Evolutionary conservation across 2,329 filamentous ascomycete genomes (phyloP), one percentile per base, ranked within the genome.

Genomic region (Plenodomus tracheiphilus): DNA sequence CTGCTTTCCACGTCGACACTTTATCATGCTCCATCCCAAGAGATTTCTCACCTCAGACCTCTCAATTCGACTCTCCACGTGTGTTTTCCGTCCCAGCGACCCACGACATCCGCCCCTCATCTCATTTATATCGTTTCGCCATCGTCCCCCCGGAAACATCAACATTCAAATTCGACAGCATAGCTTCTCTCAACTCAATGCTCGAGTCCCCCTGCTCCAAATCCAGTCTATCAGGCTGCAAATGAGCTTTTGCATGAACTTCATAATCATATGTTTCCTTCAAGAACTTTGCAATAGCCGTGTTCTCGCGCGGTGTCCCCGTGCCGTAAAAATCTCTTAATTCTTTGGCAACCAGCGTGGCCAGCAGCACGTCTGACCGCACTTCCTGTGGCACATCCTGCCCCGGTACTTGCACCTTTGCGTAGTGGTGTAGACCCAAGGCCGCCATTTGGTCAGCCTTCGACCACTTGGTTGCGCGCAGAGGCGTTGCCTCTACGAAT

Each of bases 381-480:
- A 61, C 45, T 25, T 49, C 30, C 19, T 55, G 54, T 4, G 45
- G 28, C 28, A 19, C 8, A 5, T 41, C 30, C 9, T 43, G 35
- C 18, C 39, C 17, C 8, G 55, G 56, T 13, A 53, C 39, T 11
- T 34, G 44, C 4, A 63, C 48, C 2, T 22, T 47, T 6, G 56
- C 52, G 8, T 43, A 38, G 40, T 50, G 51, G 38, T 48, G 37
- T 18, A 68, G 21, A 2, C 59, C 62, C 54, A 66, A 58, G 10
- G 64, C 65, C 7, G 65, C 64, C 15, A 66, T 48, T 10, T 49
- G 45, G 15, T 65, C 62, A 35, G 41, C 39, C 8, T 18, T 36
- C 2, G 53, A 48, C 65, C 64, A 68, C 9, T 41, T 39, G 16
- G 56, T 56, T 38, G 58, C 63, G n/a, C 54, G 60, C 11, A 57